A percentile compares a stretch with the other conserved stretches of the same genome.
Evolutionary conservation across 192 early-diverging fungal species (phyloP).

Genomic region (Dispira parvispora): DNA sequence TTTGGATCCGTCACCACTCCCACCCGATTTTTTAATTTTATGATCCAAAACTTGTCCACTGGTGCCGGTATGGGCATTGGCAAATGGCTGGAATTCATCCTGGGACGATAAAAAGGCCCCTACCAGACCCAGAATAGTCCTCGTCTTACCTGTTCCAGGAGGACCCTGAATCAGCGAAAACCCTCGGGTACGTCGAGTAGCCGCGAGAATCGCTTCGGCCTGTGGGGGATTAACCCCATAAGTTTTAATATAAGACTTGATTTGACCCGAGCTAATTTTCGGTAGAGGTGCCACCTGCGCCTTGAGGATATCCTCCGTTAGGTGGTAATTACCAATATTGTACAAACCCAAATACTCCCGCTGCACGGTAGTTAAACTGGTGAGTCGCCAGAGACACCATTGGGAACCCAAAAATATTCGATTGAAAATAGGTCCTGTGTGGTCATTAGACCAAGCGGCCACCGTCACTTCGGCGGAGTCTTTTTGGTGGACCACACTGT

Average conservation of each 20-base stretch:
- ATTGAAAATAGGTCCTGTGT: conserved; percentile 12
- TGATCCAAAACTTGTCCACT: background rate
- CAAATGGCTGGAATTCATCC: background rate
- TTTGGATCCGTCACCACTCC: background rate
- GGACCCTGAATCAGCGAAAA: conserved; percentile 81
- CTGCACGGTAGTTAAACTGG: conserved; percentile 50
- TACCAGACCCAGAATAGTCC: conserved; percentile 75
- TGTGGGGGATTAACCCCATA: conserved; percentile 87
- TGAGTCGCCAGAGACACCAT: conserved; percentile 27
- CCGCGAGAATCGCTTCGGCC: conserved; percentile 62
- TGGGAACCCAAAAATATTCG: conserved; percentile 19
- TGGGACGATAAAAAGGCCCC: conserved; percentile 34
- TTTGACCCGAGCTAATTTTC: conserved; percentile 20
- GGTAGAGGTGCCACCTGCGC: conserved; percentile 22
- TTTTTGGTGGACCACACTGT: conserved; percentile 15
- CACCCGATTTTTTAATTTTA: background rate
- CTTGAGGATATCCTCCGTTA: conserved; percentile 44
- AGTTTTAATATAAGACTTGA: conserved; percentile 27
- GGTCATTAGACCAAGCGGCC: conserved; percentile 15
- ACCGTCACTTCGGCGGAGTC: conserved; percentile 18
- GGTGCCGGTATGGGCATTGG: background rate
- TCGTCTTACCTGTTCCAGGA: conserved; percentile 65
- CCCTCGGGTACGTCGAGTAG: conserved; percentile 41
- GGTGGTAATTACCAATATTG: conserved; percentile 38
- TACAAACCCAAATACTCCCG: conserved; percentile 73